Conservation (phyloP, 148 eudicot genomes). For the Euryodendron excelsum region DNA sequence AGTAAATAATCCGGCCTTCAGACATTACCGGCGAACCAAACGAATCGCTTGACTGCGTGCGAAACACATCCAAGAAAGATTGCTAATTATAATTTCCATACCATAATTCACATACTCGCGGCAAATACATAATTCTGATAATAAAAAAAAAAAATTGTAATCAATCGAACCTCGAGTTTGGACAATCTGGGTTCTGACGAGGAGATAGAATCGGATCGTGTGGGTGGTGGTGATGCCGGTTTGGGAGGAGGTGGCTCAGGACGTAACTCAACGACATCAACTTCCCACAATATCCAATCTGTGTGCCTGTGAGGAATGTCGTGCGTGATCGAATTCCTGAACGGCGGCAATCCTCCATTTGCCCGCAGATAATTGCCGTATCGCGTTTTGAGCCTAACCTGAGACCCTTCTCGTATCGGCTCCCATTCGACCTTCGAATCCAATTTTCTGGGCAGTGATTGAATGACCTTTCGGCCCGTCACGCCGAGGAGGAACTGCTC, state of each 20-base stretch:
- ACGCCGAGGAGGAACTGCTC: slow-evolving; percentile 59
- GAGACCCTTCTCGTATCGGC: slow-evolving; percentile 61
- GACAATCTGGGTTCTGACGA: slow-evolving; percentile 13
- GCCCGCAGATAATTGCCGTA: slow-evolving; percentile 76
- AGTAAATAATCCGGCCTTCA: slow-evolving; percentile 64
- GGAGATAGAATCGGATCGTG: background rate
- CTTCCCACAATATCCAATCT: slow-evolving; percentile 80
- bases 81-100: background rate
- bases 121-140: no score
- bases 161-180: slow-evolving; percentile 35
- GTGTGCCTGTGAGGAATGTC: slow-evolving; percentile 73
- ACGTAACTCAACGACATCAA: slow-evolving; percentile 55
- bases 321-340: slow-evolving; percentile 84
- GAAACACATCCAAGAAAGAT: no score
- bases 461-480: slow-evolving; percentile 68
- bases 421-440: slow-evolving; percentile 86
- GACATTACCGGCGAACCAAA: slow-evolving; percentile 34
- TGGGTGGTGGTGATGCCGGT: background rate
- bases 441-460: slow-evolving; percentile 41
- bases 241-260: slow-evolving; percentile 20
- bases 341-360: slow-evolving; percentile 84
- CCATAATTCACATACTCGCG: background rate
- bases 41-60: slow-evolving; percentile 41
- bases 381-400: slow-evolving; percentile 57
- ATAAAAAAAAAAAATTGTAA: background rate